Evolutionary conservation across 257 asterid species (phyloP).

Genomic region (Scutellaria galericulata): DNA sequence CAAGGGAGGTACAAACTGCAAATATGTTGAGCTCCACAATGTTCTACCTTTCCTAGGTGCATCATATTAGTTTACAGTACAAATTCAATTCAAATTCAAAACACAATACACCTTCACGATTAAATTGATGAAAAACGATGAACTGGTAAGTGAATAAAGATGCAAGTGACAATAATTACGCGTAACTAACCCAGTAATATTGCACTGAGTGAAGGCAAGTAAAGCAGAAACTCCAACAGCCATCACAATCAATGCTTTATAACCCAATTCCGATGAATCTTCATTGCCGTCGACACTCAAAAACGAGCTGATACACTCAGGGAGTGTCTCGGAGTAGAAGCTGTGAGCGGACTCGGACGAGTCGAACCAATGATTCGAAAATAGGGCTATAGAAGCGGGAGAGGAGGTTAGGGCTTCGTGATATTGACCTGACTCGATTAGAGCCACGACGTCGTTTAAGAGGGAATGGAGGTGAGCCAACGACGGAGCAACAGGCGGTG

Average conservation of each 20-base stretch:
- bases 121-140: background rate
- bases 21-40: constrained; percentile 17
- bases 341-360: constrained; percentile 59
- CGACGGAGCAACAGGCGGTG: constrained; percentile 36
- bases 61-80: background rate
- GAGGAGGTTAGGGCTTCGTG: constrained; percentile 62
- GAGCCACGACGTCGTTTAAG: constrained; percentile 49
- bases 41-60: background rate
- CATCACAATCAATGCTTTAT: constrained; percentile 66
- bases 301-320: constrained; percentile 58
- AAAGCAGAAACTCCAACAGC: constrained; percentile 75
- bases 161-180: background rate
- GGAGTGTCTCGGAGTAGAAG: constrained; percentile 66
- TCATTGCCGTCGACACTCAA: constrained; percentile 36
- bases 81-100: background rate
- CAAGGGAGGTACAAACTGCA: constrained; percentile 2
- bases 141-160: constrained; percentile 15
- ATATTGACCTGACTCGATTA: constrained; percentile 76
- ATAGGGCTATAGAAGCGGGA: constrained; percentile 50
- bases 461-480: constrained; percentile 46
- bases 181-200: constrained; percentile 72
- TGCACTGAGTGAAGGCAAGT: constrained; percentile 75
- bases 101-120: constrained; percentile 3
- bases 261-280: constrained; percentile 42
- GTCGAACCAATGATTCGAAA: constrained; percentile 44